Percentiles rank a stretch among this genome's conserved stretches.
These are phyloP conservation scores for Lithocarpus polystachyus DNA, from an alignment of 306 rosid genomes.

Conservation along the genomic window DNA sequence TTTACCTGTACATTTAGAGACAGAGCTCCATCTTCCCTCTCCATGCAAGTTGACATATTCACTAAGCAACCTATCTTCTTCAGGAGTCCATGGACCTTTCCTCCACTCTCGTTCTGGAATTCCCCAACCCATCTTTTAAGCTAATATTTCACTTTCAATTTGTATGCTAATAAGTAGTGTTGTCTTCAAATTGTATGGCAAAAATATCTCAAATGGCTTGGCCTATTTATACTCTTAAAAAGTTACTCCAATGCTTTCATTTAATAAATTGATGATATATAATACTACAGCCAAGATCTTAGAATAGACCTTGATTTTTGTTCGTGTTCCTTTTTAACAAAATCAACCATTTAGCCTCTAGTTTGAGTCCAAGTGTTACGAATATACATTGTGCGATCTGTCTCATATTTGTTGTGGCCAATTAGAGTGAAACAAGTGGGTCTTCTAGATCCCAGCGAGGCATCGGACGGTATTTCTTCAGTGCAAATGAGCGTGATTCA, in stretches of 20 bases:
- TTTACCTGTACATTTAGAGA: constrained; percentile 50
- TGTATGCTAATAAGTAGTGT: neutral
- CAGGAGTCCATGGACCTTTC: constrained; percentile 78
- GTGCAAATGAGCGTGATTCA: no score
- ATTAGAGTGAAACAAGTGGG: constrained; percentile 12
- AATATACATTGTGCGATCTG: constrained; percentile 7
- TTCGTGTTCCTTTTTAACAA: constrained; percentile 7
- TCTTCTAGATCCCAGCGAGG: neutral
- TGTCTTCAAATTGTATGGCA: constrained; percentile 20
- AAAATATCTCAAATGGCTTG: constrained; percentile 14
- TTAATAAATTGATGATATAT: neutral
- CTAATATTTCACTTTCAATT: constrained; percentile 13
- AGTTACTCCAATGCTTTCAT: neutral
- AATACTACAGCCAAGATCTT: neutral
- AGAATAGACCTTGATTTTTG: constrained; percentile 16
- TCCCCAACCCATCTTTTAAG: constrained; percentile 21
- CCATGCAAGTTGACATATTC: constrained; percentile 49
- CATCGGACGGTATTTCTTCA: neutral
- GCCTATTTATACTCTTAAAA: constrained; percentile 1
- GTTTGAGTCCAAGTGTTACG: constrained; percentile 17
- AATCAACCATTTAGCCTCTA: neutral
- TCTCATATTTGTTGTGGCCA: constrained; percentile 20
- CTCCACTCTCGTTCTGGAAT: constrained; percentile 40
- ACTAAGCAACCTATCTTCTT: constrained; percentile 59
- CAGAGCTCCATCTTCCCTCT: constrained; percentile 62